phyloP scores from a whole-genome alignment of 177 flowering plant genomes.

The Vitis hybrid region DNA sequence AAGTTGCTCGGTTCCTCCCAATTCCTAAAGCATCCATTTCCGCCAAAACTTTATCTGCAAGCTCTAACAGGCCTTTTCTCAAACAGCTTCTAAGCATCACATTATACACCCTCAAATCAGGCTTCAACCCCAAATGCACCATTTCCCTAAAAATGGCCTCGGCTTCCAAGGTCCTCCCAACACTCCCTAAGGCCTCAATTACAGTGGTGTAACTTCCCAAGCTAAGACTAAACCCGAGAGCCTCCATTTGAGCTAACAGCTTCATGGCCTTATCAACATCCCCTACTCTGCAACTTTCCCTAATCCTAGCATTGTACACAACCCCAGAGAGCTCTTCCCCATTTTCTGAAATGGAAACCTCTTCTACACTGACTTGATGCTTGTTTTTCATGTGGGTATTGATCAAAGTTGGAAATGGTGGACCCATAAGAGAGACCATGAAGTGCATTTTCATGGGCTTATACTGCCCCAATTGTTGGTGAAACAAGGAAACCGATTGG shows the following conservation, averaged over 20 bases:
- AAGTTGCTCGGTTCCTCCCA: conserved; percentile 44
- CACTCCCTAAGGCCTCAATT: conserved; percentile 52
- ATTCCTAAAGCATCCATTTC: conserved; percentile 44
- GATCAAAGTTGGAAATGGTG: too few relatives aligned
- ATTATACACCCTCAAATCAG: conserved; percentile 39
- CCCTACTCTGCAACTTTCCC: conserved; percentile 41
- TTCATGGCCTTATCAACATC: conserved; percentile 52
- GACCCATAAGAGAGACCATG: too few relatives aligned
- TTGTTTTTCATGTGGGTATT: too few relatives aligned
- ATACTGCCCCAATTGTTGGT: too few relatives aligned
- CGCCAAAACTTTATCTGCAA: conserved; percentile 38
- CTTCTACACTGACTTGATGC: too few relatives aligned
- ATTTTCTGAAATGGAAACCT: not conserved
- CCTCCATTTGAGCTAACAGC: conserved; percentile 58
- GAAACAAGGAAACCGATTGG: too few relatives aligned
- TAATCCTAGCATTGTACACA: conserved; percentile 41
- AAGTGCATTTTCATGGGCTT: too few relatives aligned
- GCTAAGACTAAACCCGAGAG: conserved; percentile 49
- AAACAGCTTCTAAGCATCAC: conserved; percentile 56
- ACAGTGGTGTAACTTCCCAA: conserved; percentile 40
- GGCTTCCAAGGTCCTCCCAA: conserved; percentile 76
- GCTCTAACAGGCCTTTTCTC: conserved; percentile 57
- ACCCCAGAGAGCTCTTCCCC: conserved; percentile 43
- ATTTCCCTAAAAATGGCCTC: conserved; percentile 70
- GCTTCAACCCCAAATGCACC: conserved; percentile 37